phyloP scores from a whole-genome alignment of 495 filamentous ascomycete species.

The Staphylotrichum tortipilum region DNA sequence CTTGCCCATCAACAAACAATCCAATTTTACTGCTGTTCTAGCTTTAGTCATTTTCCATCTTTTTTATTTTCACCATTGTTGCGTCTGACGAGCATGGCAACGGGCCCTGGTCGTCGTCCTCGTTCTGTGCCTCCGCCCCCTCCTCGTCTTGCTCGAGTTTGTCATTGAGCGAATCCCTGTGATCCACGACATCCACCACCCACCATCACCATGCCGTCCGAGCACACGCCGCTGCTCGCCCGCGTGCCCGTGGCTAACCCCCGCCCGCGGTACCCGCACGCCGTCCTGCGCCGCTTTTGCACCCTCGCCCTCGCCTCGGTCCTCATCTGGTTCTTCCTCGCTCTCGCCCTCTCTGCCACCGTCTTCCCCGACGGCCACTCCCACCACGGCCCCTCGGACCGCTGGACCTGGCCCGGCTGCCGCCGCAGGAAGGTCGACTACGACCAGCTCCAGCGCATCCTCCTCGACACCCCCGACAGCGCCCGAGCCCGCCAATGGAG shows the following conservation, averaged over 20 bases:
- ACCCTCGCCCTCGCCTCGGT: conserved; percentile 49
- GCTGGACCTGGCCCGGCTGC: conserved; percentile 37
- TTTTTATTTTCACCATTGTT: too few species aligned
- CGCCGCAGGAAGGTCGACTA: conserved; percentile 40
- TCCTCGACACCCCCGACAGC: conserved; percentile 62
- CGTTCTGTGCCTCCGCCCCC: too few species aligned
- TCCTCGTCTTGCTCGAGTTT: too few species aligned
- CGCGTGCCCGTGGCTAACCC: conserved; percentile 44
- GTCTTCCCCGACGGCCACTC: conserved; percentile 28
- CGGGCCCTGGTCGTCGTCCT: too few species aligned
- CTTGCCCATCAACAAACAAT: too few species aligned
- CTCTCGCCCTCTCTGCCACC: conserved; percentile 52
- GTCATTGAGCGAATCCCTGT: too few species aligned
- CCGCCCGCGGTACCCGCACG: conserved; percentile 60
- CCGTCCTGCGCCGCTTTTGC: conserved; percentile 61
- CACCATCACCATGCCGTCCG: conserved; percentile 42
- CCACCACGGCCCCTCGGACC: conserved; percentile 30
- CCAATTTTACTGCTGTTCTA: too few species aligned
- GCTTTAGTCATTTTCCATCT: too few species aligned
- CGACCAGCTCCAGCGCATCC: conserved; percentile 59
- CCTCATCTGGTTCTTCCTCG: conserved; percentile 48
- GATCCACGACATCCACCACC: too few species aligned
- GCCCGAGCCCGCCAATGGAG: conserved; percentile 72
- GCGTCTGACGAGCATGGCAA: too few species aligned
- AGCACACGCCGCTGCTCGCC: conserved; percentile 53